phyloP scores from a whole-genome alignment of 2,329 filamentous ascomycete species.

The Hypoxylon sp. region DNA sequence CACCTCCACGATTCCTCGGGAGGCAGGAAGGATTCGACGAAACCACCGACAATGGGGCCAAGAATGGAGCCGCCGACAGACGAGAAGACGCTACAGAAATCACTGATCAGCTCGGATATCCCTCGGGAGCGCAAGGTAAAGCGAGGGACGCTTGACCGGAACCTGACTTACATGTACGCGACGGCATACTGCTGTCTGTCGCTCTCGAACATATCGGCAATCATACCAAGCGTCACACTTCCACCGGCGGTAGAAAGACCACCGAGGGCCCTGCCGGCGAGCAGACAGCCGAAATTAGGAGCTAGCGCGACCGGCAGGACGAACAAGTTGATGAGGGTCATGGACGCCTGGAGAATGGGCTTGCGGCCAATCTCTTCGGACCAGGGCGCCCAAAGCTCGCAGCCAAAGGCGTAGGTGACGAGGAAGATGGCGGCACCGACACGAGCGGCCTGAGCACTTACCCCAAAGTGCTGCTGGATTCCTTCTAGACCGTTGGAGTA shows the following conservation, averaged over 20 bases:
- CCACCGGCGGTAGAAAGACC: constrained; percentile 76
- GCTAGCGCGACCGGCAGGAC: constrained; percentile 76
- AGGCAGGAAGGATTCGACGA: constrained; percentile 68
- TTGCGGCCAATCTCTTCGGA: constrained; percentile 82
- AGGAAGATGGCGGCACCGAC: constrained; percentile 81
- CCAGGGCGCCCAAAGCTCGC: constrained; percentile 89
- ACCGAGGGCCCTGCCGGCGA: constrained; percentile 74
- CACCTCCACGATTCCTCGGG: constrained; percentile 65
- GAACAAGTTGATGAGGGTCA: constrained; percentile 81
- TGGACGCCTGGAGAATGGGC: constrained; percentile 74
- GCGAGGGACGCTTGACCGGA: not conserved
- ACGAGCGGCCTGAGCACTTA: constrained; percentile 73
- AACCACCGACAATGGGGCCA: constrained; percentile 80
- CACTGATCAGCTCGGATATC: constrained; percentile 1
- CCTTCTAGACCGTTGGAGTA: constrained; percentile 74
- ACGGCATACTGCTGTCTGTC: constrained; percentile 79
- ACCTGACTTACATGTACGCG: constrained; percentile 65
- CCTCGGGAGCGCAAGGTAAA: not conserved
- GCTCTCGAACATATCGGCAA: constrained; percentile 76
- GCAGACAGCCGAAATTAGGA: constrained; percentile 73
- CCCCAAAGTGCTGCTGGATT: constrained; percentile 71
- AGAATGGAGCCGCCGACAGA: constrained; percentile 80
- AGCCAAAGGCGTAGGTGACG: constrained; percentile 82
- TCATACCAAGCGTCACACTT: constrained; percentile 77
- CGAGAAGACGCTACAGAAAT: constrained; percentile 66